Conservation (phyloP, 805 yeast species). For the Kregervanrija delftensis region DNA sequence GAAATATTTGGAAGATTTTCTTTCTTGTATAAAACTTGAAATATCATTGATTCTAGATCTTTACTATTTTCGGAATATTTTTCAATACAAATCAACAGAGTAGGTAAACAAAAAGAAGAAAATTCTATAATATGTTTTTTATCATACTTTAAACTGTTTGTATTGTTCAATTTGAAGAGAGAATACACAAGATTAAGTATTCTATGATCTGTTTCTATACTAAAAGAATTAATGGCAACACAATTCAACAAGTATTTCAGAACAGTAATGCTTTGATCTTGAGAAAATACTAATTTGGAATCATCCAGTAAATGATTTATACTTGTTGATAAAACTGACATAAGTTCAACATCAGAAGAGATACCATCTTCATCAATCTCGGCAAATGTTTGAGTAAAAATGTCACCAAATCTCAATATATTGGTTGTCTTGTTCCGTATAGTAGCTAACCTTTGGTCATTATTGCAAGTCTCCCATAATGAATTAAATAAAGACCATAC, state of each 20-base stretch:
- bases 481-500: conserved; percentile 47
- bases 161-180: conserved; percentile 20
- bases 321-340: conserved; percentile 15
- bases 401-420: conserved; percentile 35
- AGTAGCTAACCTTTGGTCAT: conserved; percentile 15
- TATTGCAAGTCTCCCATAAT: conserved; percentile 19
- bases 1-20: conserved; percentile 19
- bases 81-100: conserved; percentile 10
- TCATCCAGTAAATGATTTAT: conserved; percentile 13
- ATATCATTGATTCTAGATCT: conserved; percentile 15
- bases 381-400: conserved; percentile 21
- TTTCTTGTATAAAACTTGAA: conserved; percentile 23
- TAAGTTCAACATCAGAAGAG: conserved; percentile 14
- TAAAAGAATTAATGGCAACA: conserved; percentile 2
- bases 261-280: conserved; percentile 22
- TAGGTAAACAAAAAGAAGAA: conserved; percentile 19
- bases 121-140: conserved; percentile 23
- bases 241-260: conserved; percentile 11
- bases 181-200: conserved; percentile 6
- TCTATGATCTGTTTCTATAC: not conserved
- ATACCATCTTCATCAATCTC: conserved; percentile 15
- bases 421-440: conserved; percentile 36
- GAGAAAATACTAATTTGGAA: conserved; percentile 12
- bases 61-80: not conserved
- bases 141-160: conserved; percentile 16